Conservation (phyloP, 2,329 filamentous ascomycete genomes). For the Tolypocladium album region DNA sequence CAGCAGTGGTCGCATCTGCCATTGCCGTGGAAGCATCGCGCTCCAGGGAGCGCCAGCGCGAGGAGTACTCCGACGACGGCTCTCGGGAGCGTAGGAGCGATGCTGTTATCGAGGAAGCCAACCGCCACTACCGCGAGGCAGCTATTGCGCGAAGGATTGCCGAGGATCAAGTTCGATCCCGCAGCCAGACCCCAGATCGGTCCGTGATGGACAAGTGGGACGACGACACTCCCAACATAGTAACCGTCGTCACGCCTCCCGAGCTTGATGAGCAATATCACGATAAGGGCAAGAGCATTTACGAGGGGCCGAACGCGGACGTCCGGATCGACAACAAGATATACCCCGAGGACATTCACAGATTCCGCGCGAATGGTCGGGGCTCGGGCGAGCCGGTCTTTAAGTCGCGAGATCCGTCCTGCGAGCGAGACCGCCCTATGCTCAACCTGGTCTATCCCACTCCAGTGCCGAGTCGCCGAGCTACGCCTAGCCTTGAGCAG, state of each 20-base stretch:
- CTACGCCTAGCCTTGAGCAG: constrained; percentile 29
- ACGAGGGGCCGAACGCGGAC: constrained; percentile 51
- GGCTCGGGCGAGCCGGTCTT: constrained; percentile 22
- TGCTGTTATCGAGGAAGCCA: constrained; percentile 43
- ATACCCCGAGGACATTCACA: constrained; percentile 37
- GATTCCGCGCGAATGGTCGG: constrained; percentile 18
- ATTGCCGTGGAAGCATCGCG: constrained; percentile 30
- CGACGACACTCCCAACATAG: constrained; percentile 19
- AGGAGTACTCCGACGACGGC: constrained; percentile 20
- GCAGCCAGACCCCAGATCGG: constrained; percentile 36
- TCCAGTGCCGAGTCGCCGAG: constrained; percentile 29
- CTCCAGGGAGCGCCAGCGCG: constrained; percentile 19
- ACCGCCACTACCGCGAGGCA: constrained; percentile 46
- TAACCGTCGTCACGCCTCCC: constrained; percentile 45
- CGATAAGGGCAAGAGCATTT: constrained; percentile 32
- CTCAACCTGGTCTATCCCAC: constrained; percentile 53
- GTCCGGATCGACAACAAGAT: constrained; percentile 50
- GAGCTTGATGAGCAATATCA: constrained; percentile 31
- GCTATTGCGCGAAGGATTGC: constrained; percentile 42
- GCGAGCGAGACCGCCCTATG: constrained; percentile 44
- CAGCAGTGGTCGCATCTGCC: constrained; percentile 35
- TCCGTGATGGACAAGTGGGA: constrained; percentile 48
- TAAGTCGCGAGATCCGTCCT: constrained; percentile 39
- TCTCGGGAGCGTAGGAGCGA: constrained; percentile 24
- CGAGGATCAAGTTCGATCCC: constrained; percentile 42